Conservation (phyloP, 2,329 filamentous ascomycete genomes). For the Hypocreales sp. region DNA sequence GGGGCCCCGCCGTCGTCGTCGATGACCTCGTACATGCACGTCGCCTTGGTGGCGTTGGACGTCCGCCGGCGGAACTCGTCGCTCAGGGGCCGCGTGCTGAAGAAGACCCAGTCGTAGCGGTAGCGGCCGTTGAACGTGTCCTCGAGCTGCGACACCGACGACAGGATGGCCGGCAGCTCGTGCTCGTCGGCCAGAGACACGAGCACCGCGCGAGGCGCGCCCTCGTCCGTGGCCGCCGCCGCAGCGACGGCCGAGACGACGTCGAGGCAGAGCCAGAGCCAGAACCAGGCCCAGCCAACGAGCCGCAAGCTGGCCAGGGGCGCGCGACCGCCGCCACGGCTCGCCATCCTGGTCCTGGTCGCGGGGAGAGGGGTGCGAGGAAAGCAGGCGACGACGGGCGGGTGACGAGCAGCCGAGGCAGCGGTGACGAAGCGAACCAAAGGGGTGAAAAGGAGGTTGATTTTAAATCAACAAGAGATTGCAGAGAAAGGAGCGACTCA, state of each 20-base stretch:
- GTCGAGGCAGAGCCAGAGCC: conserved; percentile 6
- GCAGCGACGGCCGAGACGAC: conserved; percentile 6
- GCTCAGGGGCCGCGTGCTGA: conserved; percentile 67
- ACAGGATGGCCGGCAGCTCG: conserved; percentile 15
- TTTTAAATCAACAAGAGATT: too few species aligned
- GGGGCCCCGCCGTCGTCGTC: conserved; percentile 67
- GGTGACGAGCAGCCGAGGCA: conserved; percentile 1
- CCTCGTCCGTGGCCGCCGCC: conserved; percentile 6
- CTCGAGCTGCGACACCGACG: conserved; percentile 38
- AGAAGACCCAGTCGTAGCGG: conserved; percentile 80
- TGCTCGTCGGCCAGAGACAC: conserved; percentile 15
- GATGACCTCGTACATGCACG: conserved; percentile 57
- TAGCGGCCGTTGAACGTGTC: conserved; percentile 59
- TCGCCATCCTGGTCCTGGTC: conserved; percentile 6
- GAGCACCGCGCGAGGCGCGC: conserved; percentile 14
- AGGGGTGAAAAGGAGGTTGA: conserved; percentile 2
- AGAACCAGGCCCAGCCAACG: conserved; percentile 6
- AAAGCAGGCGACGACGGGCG: too few species aligned
- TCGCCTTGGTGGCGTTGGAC: conserved; percentile 51
- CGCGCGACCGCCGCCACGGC: neutral
- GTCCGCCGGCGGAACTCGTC: conserved; percentile 60
- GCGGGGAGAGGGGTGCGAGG: too few species aligned
- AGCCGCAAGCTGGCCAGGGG: neutral
- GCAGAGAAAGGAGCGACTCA: conserved; percentile 1
- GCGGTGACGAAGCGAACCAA: conserved; percentile 2